These are phyloP conservation scores for Geranium brycei DNA, from an alignment of 345 rosid genomes.

Conservation along the genomic window DNA sequence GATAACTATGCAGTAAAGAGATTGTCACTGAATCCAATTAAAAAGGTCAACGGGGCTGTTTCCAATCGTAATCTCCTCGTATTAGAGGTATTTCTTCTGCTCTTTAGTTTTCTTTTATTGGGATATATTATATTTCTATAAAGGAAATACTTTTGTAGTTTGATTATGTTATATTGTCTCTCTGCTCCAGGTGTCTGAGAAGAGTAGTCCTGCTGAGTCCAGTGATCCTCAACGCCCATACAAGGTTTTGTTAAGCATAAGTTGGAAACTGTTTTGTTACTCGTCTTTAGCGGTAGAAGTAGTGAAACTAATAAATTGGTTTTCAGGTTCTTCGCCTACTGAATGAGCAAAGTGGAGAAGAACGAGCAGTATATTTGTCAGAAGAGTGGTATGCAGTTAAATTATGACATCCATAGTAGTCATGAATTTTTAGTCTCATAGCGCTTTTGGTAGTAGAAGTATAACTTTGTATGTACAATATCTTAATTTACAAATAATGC, in stretches of 20 bases:
- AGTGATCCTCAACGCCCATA: conserved; percentile 28
- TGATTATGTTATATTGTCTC: conserved; percentile 8
- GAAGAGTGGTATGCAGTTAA: conserved; percentile 60
- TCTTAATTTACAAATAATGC: too few species aligned
- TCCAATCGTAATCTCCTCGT: conserved; percentile 54
- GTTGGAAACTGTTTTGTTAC: not conserved
- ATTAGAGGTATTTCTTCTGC: conserved; percentile 45
- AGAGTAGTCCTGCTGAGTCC: conserved; percentile 26
- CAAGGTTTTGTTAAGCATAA: conserved; percentile 39
- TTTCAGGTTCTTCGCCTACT: conserved; percentile 83
- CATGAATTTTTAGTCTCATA: not conserved
- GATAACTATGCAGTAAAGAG: conserved; percentile 13
- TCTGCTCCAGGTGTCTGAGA: conserved; percentile 60
- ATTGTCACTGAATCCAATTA: conserved; percentile 14
- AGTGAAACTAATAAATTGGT: conserved; percentile 12
- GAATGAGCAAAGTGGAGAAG: conserved; percentile 80
- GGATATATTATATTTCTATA: conserved; percentile 1
- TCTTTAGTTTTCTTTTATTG: conserved; percentile 1
- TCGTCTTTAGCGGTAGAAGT: conserved; percentile 3
- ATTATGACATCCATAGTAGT: not conserved
- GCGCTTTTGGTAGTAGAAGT: not conserved
- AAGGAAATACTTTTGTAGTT: conserved; percentile 2
- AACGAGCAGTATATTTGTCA: conserved; percentile 55
- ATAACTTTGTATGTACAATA: too few species aligned
- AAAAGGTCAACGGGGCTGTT: conserved; percentile 14